Percentiles rank a stretch among this genome's conserved stretches.
Conservation (phyloP, 208 protist species). For the Leishmania amazonensis region DNA sequence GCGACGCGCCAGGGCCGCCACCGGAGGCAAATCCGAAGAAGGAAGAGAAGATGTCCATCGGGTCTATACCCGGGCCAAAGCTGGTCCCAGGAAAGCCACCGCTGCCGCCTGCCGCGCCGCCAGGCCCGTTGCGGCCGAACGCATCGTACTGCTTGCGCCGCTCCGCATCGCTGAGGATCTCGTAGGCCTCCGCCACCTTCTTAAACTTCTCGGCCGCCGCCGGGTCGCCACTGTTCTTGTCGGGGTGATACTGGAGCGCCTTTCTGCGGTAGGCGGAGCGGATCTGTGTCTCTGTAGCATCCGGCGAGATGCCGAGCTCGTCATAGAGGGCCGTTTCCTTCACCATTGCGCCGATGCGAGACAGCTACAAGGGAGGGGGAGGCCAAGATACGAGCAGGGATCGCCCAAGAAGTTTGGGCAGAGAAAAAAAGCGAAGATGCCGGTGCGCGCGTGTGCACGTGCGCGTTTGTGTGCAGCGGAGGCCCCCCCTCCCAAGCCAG, state of each 20-base stretch:
- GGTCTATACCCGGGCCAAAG: conserved; percentile 80
- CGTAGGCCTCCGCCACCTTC: conserved; percentile 94
- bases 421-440: no score
- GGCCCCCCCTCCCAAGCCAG: background rate
- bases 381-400: background rate
- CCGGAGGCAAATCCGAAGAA: conserved; percentile 79
- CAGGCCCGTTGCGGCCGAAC: conserved; percentile 86
- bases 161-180: conserved; percentile 91
- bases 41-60: conserved; percentile 83
- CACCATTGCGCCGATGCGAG: conserved; percentile 41
- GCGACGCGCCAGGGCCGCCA: conserved; percentile 34
- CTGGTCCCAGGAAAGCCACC: conserved; percentile 35
- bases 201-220: conserved; percentile 78
- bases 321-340: conserved; percentile 87
- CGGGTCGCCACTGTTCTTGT: conserved; percentile 85
- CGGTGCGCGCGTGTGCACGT: no score
- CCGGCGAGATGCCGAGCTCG: conserved; percentile 65
- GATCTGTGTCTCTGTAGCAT: conserved; percentile 77
- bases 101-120: conserved; percentile 48
- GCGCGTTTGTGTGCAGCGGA: background rate
- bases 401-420: background rate
- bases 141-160: conserved; percentile 95
- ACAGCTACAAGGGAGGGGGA: background rate
- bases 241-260: conserved; percentile 90
- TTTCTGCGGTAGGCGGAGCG: conserved; percentile 87